These are phyloP conservation scores for Pyrenophora teres DNA, from an alignment of 2,329 filamentous ascomycete species.

Conservation along the genomic window DNA sequence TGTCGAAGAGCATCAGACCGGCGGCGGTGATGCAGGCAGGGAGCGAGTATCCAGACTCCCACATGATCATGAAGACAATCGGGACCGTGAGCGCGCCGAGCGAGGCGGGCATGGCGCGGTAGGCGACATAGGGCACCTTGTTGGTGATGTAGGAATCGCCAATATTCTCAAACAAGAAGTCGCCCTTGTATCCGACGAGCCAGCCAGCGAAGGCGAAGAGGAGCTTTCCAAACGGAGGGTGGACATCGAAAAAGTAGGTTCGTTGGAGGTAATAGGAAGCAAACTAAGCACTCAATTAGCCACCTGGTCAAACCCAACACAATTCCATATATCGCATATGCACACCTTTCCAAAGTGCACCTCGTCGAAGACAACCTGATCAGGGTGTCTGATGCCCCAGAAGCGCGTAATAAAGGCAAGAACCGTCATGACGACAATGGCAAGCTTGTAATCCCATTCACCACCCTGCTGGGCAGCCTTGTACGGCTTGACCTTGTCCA, in stretches of 20 bases:
- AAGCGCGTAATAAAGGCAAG: conserved; percentile 91
- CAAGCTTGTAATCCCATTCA: conserved; percentile 86
- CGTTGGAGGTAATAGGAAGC: conserved; percentile 83
- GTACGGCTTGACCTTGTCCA: conserved; percentile 37
- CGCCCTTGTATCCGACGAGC: conserved; percentile 95
- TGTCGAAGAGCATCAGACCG: conserved; percentile 89
- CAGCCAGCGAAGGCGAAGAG: conserved; percentile 96
- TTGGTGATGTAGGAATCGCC: conserved; percentile 97
- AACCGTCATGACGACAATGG: conserved; percentile 74
- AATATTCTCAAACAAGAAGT: conserved; percentile 99
- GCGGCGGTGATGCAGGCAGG: conserved; percentile 88
- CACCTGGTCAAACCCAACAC: background rate
- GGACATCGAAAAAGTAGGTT: conserved; percentile 99
- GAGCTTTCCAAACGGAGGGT: conserved; percentile 97
- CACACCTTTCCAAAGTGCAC: conserved; percentile 98
- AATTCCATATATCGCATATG: background rate
- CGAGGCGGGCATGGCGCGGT: conserved; percentile 88
- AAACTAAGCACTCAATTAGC: conserved; percentile 47
- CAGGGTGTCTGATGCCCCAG: conserved; percentile 92
- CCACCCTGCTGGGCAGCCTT: conserved; percentile 49
- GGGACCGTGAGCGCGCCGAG: conserved; percentile 91
- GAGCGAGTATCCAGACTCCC: conserved; percentile 97
- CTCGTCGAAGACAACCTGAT: conserved; percentile 98
- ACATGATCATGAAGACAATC: conserved; percentile 97
- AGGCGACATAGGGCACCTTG: conserved; percentile 96